Base-by-base conservation (phyloP, 352 stramenopile genomes). In the Pythium brachiatum region DNA sequence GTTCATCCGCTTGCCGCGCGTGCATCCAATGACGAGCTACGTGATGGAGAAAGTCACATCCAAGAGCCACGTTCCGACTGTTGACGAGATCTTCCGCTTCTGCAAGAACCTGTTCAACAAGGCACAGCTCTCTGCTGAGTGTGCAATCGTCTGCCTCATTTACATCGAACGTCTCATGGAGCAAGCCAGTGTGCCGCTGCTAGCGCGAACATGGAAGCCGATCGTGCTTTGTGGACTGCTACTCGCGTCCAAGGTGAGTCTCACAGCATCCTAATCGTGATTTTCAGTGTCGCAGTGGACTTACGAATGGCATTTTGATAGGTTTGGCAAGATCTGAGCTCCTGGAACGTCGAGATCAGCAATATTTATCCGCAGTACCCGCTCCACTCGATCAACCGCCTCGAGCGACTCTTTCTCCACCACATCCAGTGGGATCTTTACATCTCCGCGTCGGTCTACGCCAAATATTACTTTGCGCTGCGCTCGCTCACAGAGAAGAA, bases 111-210 rank as follows among this genome's bases (percentile, higher is more conserved):
- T 99, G 15, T 99, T 99, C 79, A 97, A 98, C 62, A 94, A 96
- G 60, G 96, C 97, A 18, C 94, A 98, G 60, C 72, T 99, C 51
- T 98, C 88, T 53, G 96, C 95, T n/a, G 97, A 99, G 86, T 99
- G 97, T 81, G 98, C 95, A 7, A 97, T 99, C 71, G 96, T 99
- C 50, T 97, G 88, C 56, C 88, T 99, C 20, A 99, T 99, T 64
- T 99, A 99, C 81, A 97, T 99, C 9, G 97, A 99, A 76, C 90
- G 97, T 15, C 85, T 99, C 21, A 99, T 99, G 95, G 95, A 99
- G 73, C 80, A 95, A 50, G 94, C 94, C 12, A 93, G 96, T 69
- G 96, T 99, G 31, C 91, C 96, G 34, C 76, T 99, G 29, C 74
- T 99, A 51, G 86, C 95, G 0, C 82, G 86, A 2, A 99, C 95